These are phyloP conservation scores for Neovahlkampfia damariscottae DNA, from an alignment of 78 protist species.

Conservation along the genomic window DNA sequence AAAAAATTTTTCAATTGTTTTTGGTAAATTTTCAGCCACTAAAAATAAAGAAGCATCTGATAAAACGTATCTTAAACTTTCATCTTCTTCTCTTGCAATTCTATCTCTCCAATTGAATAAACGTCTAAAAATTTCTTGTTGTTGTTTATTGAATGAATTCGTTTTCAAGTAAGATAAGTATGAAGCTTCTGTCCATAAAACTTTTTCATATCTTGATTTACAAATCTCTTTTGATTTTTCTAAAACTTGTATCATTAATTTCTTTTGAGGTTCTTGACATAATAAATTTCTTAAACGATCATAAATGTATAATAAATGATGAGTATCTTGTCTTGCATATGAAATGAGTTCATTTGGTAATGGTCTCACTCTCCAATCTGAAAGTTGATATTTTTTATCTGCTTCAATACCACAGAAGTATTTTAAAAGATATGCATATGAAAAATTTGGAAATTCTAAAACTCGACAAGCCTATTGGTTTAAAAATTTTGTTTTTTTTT, in stretches of 20 bases:
- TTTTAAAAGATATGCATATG: neutral
- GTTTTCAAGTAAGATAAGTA: neutral
- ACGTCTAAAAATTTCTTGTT: conserved; percentile 23
- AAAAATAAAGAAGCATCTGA: conserved; percentile 10
- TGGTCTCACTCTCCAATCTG: conserved; percentile 95
- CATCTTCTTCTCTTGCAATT: conserved; percentile 66
- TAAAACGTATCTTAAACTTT: conserved; percentile 43
- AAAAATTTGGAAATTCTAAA: conserved; percentile 10
- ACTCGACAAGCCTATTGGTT: conserved; percentile 74
- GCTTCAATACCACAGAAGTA: conserved; percentile 45
- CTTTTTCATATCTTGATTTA: conserved; percentile 53
- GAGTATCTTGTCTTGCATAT: conserved; percentile 96
- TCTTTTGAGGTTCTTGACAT: neutral
- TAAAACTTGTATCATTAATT: conserved; percentile 19
- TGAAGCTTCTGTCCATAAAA: neutral
- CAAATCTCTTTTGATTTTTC: conserved; percentile 39
- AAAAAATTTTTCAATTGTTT: neutral
- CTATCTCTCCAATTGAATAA: conserved; percentile 71
- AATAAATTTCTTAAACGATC: neutral
- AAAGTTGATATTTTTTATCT: conserved; percentile 86
- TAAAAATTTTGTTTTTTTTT: no score
- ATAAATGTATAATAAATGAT: conserved; percentile 73
- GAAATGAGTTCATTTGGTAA: conserved; percentile 75
- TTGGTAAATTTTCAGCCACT: conserved; percentile 16
- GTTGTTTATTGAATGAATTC: neutral